Conservation (phyloP, 148 eudicot genomes). For the Hydrangea macrophylla region DNA sequence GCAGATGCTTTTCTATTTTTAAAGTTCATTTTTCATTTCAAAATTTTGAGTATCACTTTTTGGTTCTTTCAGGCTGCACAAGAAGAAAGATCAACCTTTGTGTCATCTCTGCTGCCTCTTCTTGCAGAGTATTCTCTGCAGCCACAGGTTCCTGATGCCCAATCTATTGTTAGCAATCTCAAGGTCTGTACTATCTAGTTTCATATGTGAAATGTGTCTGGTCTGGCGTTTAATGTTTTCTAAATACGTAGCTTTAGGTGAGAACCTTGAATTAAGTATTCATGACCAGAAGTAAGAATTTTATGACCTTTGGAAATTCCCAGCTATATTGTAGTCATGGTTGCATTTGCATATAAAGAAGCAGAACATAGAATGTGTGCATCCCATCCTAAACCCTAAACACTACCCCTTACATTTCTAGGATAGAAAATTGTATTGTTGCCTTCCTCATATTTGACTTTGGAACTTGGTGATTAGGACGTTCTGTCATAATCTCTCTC, state of each 20-base stretch:
- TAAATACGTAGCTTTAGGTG: background rate
- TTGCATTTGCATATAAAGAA: background rate
- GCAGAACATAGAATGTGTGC: background rate
- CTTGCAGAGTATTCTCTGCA: constrained; percentile 80
- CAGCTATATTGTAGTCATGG: background rate
- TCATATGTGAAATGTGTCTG: background rate
- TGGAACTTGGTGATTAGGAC: background rate
- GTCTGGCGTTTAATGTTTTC: background rate
- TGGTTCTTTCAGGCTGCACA: constrained; percentile 71
- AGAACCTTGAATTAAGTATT: background rate
- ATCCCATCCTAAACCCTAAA: background rate
- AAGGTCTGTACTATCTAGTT: constrained; percentile 53
- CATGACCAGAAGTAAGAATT: too few relatives aligned
- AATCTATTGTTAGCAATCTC: constrained; percentile 77
- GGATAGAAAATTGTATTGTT: background rate
- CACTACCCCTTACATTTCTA: too few relatives aligned
- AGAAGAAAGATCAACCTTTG: constrained; percentile 81
- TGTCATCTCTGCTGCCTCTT: constrained; percentile 79
- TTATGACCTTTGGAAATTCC: background rate
- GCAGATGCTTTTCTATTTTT: background rate
- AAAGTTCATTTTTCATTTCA: too few relatives aligned
- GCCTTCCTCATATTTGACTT: background rate
- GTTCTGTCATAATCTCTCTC: background rate
- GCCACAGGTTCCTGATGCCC: constrained; percentile 84
- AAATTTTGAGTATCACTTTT: background rate